A percentile compares a stretch with the other conserved stretches of the same genome.
phyloP scores from a whole-genome alignment of 2,329 filamentous ascomycete species.

The Cladorrhinum sp. region DNA sequence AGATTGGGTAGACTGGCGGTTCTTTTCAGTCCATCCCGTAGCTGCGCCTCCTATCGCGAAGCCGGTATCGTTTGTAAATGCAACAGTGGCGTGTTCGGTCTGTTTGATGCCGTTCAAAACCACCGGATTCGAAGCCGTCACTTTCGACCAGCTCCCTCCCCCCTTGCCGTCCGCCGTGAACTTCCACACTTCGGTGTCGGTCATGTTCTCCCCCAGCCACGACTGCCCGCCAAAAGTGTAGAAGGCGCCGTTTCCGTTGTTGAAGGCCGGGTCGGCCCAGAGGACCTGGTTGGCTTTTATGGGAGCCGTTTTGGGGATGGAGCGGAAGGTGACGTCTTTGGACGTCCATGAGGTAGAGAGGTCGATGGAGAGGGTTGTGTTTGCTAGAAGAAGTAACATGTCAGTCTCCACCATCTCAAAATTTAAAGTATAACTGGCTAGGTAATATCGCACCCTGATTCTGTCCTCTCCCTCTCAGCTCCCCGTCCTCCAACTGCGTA shows the following conservation, averaged over 20 bases:
- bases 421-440: too few relatives aligned
- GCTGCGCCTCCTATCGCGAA: slow-evolving; percentile 20
- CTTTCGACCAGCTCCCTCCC: neutral
- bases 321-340: neutral
- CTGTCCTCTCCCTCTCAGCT: neutral
- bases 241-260: neutral
- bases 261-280: neutral
- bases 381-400: neutral
- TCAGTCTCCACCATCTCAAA: too few relatives aligned
- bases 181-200: neutral
- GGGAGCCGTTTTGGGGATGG: neutral
- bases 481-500: neutral
- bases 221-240: neutral
- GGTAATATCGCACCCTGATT: neutral
- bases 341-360: neutral
- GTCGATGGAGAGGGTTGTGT: neutral
- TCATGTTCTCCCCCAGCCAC: neutral
- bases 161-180: neutral
- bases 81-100: slow-evolving; percentile 10
- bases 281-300: neutral
- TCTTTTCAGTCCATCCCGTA: slow-evolving; percentile 16
- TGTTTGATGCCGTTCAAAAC: slow-evolving; percentile 10
- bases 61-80: slow-evolving; percentile 12
- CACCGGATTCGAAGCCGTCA: slow-evolving; percentile 1
- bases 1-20: slow-evolving; percentile 6